Conservation (phyloP, 352 stramenopile genomes). For the Globisporangium cylindrosporum region DNA sequence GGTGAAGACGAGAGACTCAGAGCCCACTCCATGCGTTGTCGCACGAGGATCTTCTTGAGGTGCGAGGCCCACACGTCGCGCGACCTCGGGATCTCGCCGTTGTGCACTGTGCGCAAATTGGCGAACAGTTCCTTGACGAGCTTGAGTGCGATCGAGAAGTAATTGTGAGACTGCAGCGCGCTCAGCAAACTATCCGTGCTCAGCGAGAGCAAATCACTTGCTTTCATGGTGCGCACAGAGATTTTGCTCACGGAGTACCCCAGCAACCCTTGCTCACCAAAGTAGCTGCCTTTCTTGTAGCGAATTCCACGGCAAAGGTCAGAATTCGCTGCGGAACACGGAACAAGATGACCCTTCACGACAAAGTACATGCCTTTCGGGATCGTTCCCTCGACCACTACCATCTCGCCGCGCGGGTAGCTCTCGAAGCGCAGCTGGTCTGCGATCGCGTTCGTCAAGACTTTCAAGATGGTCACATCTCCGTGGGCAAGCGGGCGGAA, state of each 20-base stretch:
- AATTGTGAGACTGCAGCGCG: conserved; percentile 21
- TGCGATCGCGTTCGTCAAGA: conserved; percentile 33
- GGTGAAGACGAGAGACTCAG: conserved; percentile 5
- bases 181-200: conserved; percentile 9
- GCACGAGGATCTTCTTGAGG: conserved; percentile 20
- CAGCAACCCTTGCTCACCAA: conserved; percentile 58
- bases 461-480: conserved; percentile 22
- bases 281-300: conserved; percentile 39
- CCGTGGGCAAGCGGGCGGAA: conserved; percentile 28
- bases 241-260: conserved; percentile 41
- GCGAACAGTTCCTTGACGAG: conserved; percentile 19
- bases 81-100: conserved; percentile 8
- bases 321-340: not conserved
- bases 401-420: conserved; percentile 59
- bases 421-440: conserved; percentile 57
- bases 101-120: conserved; percentile 5
- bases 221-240: conserved; percentile 19
- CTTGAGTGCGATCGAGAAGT: conserved; percentile 21
- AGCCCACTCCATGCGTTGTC: conserved; percentile 20
- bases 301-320: not conserved
- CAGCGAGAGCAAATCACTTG: conserved; percentile 23
- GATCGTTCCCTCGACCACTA: conserved; percentile 62
- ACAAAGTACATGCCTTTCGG: conserved; percentile 75
- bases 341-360: conserved; percentile 45
- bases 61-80: conserved; percentile 18